Evolutionary conservation across 805 yeast genomes (phyloP).

Genomic region (Lipomyces lipofer): DNA sequence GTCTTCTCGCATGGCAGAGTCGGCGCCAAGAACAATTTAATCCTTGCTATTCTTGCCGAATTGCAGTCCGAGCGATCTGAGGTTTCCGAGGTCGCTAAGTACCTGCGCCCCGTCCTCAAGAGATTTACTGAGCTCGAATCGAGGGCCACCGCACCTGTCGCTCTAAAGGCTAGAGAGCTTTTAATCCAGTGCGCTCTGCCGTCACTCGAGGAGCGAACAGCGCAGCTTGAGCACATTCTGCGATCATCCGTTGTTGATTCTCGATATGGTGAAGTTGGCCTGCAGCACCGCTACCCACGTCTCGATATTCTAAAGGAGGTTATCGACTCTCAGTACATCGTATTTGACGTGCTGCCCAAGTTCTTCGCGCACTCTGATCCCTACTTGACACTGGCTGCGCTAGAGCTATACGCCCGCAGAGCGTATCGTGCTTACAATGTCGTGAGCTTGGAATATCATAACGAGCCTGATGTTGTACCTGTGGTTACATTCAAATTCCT

Average conservation of each 20-base stretch:
- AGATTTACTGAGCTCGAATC: conserved; percentile 84
- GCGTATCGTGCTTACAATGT: conserved; percentile 96
- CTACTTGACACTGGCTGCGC: conserved; percentile 91
- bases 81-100: conserved; percentile 51
- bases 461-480: conserved; percentile 53
- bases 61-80: conserved; percentile 51
- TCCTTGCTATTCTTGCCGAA: conserved; percentile 78
- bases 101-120: conserved; percentile 71
- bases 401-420: conserved; percentile 93
- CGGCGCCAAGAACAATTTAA: conserved; percentile 86
- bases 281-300: conserved; percentile 78
- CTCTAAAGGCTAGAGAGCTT: conserved; percentile 92
- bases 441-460: conserved; percentile 65
- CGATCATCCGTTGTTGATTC: conserved; percentile 88
- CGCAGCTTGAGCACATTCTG: conserved; percentile 94
- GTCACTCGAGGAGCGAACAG: conserved; percentile 91
- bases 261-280: conserved; percentile 80
- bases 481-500: conserved; percentile 86
- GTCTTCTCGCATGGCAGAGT: conserved; percentile 91
- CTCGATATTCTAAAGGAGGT: conserved; percentile 80
- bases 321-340: conserved; percentile 93
- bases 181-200: conserved; percentile 96
- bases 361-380: conserved; percentile 81
- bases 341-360: conserved; percentile 92
- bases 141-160: conserved; percentile 88